These are phyloP conservation scores for Ploettnerulaceae sp. DNA, from an alignment of 2,329 filamentous ascomycete genomes.

Conservation along the genomic window DNA sequence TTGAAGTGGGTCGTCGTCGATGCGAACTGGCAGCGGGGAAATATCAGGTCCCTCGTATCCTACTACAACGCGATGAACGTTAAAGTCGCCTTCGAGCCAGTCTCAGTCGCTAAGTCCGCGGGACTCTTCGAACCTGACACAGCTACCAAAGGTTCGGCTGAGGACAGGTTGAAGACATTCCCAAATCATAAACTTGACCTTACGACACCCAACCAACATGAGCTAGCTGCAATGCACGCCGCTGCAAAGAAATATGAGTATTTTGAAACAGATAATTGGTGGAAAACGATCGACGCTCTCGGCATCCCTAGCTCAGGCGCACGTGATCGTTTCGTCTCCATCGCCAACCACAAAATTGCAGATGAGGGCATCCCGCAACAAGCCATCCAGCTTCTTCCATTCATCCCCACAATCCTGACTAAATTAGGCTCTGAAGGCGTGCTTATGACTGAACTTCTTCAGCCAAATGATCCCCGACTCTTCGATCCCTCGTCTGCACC, in stretches of 20 bases:
- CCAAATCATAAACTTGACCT: slow-evolving; percentile 64
- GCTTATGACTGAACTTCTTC: slow-evolving; percentile 67
- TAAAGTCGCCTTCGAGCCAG: slow-evolving; percentile 78
- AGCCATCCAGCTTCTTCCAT: slow-evolving; percentile 78
- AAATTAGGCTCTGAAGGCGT: slow-evolving; percentile 65
- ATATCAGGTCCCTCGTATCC: slow-evolving; percentile 64
- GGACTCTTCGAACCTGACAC: slow-evolving; percentile 50
- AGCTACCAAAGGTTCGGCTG: slow-evolving; percentile 12
- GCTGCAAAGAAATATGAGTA: slow-evolving; percentile 62
- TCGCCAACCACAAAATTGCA: slow-evolving; percentile 64
- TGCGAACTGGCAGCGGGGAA: slow-evolving; percentile 71
- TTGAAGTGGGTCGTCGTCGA: slow-evolving; percentile 76
- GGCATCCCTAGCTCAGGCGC: slow-evolving; percentile 66
- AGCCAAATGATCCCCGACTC: slow-evolving; percentile 62
- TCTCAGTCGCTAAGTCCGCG: slow-evolving; percentile 74
- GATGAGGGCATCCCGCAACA: slow-evolving; percentile 81
- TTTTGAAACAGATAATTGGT: slow-evolving; percentile 71
- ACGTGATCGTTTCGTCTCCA: slow-evolving; percentile 62
- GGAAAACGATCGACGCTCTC: slow-evolving; percentile 71
- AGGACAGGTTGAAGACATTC: slow-evolving; percentile 40
- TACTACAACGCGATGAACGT: slow-evolving; percentile 51
- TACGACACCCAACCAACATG: slow-evolving; percentile 76
- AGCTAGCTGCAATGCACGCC: slow-evolving; percentile 73
- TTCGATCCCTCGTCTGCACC: slow-evolving; percentile 55
- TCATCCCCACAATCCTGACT: slow-evolving; percentile 77